Evolutionary conservation across 176 grass and related monocot genomes (phyloP), one percentile per base, ranked within the genome.

Genomic region (Bothriochloa decipiens): DNA sequence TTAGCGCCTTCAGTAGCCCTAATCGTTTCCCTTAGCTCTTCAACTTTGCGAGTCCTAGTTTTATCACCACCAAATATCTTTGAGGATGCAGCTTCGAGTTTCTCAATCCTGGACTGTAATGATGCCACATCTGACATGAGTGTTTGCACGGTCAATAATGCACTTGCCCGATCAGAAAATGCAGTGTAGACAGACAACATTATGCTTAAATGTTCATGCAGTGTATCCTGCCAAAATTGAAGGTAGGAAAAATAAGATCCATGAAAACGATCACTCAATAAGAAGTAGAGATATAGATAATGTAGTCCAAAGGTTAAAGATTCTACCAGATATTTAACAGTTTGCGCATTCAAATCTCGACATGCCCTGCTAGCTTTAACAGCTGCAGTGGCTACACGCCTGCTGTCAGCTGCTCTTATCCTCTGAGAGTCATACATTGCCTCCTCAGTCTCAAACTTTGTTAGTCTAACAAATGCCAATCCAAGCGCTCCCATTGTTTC

Each of bases 401-500:
- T 96, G 70, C 86, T 89, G 86, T 99, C 96, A 89, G 88, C 83
- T 75, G 89, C 91, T 86, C 91, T 89, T 76, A 83, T 89, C 79
- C 88, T 94, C 88, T 99, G 96, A 43, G 96, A 91, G 25, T 92
- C 84, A 23, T 90, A 88, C 75, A 93, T 84, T 70, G 89, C 93
- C 60, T 99, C 87, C 58, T 96, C 96, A 16, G 83, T 96, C 75
- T 99, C 96, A 63, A 99, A 92, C 83, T 99, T 99, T 5, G 91
- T 94, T 66, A 99, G 82, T 80, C 93, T 99, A 68, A 99, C 86
- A 53, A 99, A 99, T 83, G 93, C 93, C 85, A 99, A 84, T 71
- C 96, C 96, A 78, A 99, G 91, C 12, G 92, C 89, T 81, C 96
- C 96, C 89, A 99, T 99, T 78, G 93, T 96, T 84, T 99, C 96